Percentiles rank a stretch among this genome's conserved stretches.
phyloP scores from a whole-genome alignment of 2,329 filamentous ascomycete genomes.

The Fusarium caatingaense region DNA sequence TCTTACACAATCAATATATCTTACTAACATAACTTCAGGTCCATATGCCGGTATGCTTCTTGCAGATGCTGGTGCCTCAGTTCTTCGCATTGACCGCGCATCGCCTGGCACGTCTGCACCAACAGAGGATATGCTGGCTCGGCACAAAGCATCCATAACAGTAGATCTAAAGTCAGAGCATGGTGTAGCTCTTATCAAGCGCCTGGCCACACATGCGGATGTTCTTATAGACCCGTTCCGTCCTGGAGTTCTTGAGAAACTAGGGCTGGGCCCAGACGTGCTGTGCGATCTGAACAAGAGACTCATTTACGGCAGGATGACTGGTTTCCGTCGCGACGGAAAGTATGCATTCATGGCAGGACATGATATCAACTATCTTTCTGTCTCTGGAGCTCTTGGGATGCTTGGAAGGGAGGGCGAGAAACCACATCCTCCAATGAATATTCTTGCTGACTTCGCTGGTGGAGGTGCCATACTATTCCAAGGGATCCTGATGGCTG shows the following conservation, averaged over 20 bases:
- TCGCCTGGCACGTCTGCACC: constrained; percentile 58
- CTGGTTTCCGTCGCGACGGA: constrained; percentile 88
- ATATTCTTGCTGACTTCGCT: constrained; percentile 90
- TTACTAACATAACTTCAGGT: constrained; percentile 58
- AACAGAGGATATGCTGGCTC: constrained; percentile 79
- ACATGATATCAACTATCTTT: constrained; percentile 97
- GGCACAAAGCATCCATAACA: constrained; percentile 83
- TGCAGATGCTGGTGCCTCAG: constrained; percentile 87
- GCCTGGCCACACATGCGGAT: constrained; percentile 77
- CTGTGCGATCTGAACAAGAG: constrained; percentile 76
- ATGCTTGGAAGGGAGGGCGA: constrained; percentile 78
- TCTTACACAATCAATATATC: background rate
- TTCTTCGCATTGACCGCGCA: constrained; percentile 84
- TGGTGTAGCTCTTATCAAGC: constrained; percentile 74
- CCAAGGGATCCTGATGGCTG: constrained; percentile 82
- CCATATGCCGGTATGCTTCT: constrained; percentile 91
- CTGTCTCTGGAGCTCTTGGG: constrained; percentile 82
- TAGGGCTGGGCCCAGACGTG: constrained; percentile 78
- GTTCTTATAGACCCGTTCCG: constrained; percentile 94
- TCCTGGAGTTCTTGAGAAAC: constrained; percentile 87
- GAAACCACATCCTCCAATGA: constrained; percentile 82
- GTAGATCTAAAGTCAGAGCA: constrained; percentile 78
- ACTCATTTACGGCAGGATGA: constrained; percentile 86
- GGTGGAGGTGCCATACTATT: constrained; percentile 87
- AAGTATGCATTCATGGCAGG: constrained; percentile 89